Conservation (phyloP, 306 rosid species). For the Gillenia trifoliata region DNA sequence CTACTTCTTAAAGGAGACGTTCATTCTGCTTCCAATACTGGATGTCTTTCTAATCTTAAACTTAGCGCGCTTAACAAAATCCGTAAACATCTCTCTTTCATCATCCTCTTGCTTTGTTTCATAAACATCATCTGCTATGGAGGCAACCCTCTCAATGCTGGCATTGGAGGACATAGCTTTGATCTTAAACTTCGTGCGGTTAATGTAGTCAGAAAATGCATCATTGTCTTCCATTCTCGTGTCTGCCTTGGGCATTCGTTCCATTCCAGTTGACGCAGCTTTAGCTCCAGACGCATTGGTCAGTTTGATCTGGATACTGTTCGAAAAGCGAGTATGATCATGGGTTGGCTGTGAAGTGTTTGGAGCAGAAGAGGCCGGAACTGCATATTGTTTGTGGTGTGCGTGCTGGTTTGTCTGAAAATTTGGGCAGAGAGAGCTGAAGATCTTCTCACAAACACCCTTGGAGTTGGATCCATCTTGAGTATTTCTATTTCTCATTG, state of each 20-base stretch:
- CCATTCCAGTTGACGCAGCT: neutral
- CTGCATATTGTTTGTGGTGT: neutral
- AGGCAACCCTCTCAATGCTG: slow-evolving; percentile 3
- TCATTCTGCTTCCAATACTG: slow-evolving; percentile 21
- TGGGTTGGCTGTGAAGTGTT: neutral
- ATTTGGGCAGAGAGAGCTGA: too few species aligned
- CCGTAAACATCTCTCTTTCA: slow-evolving; percentile 8
- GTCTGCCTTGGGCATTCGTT: neutral
- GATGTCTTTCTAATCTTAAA: slow-evolving; percentile 23
- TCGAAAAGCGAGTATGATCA: neutral
- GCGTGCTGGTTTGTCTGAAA: neutral
- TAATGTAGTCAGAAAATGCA: slow-evolving; percentile 29
- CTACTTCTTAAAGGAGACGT: slow-evolving; percentile 20
- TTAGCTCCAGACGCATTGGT: neutral
- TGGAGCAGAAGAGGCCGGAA: neutral
- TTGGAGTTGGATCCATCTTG: too few species aligned
- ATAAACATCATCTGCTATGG: neutral
- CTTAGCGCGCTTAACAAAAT: slow-evolving; percentile 22
- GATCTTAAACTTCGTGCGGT: slow-evolving; percentile 7
- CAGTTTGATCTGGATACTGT: neutral
- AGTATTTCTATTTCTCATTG: slow-evolving; percentile 4
- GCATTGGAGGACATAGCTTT: slow-evolving; percentile 19
- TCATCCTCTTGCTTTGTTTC: slow-evolving; percentile 9
- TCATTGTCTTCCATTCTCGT: neutral
- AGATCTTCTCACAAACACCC: too few species aligned